A percentile compares a stretch with the other conserved stretches of the same genome.
Conservation (phyloP, 108 stramenopile genomes). For the Mediolabrus comicus region DNA sequence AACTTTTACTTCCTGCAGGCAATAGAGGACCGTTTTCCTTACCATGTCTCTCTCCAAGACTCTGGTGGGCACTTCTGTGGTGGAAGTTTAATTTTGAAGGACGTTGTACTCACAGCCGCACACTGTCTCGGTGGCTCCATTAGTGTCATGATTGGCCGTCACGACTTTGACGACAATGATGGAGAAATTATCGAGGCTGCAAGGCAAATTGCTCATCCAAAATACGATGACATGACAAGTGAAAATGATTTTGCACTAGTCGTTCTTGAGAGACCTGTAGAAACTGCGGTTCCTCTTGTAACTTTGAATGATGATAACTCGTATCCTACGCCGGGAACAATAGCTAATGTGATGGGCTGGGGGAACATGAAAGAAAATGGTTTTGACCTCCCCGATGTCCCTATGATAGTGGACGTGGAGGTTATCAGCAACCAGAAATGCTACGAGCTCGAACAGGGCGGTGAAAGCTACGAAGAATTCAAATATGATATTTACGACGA, state of each 20-base stretch:
- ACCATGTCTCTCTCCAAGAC: conserved; percentile 5
- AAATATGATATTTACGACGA: conserved; percentile 7
- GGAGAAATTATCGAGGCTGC: conserved; percentile 17
- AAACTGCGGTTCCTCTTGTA: background rate
- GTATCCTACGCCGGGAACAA: background rate
- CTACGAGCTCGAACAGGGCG: background rate
- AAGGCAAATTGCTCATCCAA: conserved; percentile 7
- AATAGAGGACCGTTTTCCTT: background rate
- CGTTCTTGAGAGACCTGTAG: conserved; percentile 2
- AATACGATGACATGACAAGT: background rate
- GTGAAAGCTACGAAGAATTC: conserved; percentile 1
- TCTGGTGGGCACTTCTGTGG: background rate
- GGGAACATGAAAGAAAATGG: conserved; percentile 8
- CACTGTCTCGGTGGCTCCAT: conserved; percentile 39
- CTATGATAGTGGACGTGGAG: conserved; percentile 10
- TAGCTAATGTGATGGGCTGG: conserved; percentile 16
- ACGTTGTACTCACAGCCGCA: conserved; percentile 41
- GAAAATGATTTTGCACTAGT: background rate
- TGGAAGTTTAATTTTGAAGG: conserved; percentile 28
- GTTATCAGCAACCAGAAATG: conserved; percentile 20
- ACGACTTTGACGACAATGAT: conserved; percentile 4
- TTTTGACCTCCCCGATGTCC: conserved; percentile 5
- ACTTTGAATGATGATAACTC: conserved; percentile 3
- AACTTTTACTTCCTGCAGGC: background rate
- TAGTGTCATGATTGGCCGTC: conserved; percentile 21